Conservation (phyloP, 139 green algal genomes). For the Chlamydomonas schloesseri region DNA sequence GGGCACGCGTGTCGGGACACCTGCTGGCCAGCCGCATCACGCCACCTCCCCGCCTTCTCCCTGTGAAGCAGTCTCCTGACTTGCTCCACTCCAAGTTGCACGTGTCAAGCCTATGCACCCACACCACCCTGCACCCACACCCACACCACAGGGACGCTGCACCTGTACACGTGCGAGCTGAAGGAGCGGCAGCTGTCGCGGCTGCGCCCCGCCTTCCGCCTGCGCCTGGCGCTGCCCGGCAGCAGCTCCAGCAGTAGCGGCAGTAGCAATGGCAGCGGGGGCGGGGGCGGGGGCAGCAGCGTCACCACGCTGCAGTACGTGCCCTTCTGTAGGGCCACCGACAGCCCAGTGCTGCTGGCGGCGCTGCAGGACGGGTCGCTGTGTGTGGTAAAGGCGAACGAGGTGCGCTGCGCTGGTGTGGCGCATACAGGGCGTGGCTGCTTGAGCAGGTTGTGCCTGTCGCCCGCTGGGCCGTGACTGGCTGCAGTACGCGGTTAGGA, state of each 20-base stretch:
- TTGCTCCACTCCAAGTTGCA: no score
- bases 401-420: constrained; percentile 31
- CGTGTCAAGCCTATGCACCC: no score
- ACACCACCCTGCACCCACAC: no score
- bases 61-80: no score
- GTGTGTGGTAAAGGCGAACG: constrained; percentile 32
- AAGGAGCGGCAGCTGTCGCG: constrained; percentile 33
- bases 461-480: no score
- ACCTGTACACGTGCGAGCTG: constrained; percentile 39
- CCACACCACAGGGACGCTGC: constrained; percentile 7
- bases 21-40: no score
- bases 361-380: constrained; percentile 40
- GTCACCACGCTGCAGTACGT: constrained; percentile 44
- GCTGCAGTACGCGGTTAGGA: no score
- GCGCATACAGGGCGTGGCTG: no score
- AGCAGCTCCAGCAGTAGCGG: not conserved
- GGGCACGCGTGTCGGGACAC: no score
- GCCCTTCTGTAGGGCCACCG: constrained; percentile 51
- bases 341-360: constrained; percentile 40
- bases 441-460: no score
- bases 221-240: not conserved
- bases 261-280: not conserved
- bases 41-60: no score
- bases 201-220: not conserved
- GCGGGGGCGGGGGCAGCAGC: not conserved